These are phyloP conservation scores for Trypanosoma avium DNA, from an alignment of 208 protist species.

Conservation along the genomic window DNA sequence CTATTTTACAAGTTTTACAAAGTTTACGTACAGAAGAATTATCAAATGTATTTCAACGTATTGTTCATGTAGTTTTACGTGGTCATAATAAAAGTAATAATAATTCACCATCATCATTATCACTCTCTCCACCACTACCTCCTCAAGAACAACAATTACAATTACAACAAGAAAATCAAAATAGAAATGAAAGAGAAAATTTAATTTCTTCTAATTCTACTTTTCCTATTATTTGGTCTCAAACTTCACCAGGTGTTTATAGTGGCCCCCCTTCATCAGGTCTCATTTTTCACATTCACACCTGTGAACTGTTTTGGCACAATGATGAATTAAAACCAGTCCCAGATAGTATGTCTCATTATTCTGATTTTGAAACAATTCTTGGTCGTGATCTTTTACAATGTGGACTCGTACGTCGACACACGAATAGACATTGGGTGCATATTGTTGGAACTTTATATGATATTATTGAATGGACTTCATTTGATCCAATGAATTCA, in stretches of 20 bases:
- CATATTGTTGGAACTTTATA: slow-evolving; percentile 81
- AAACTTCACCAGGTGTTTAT: slow-evolving; percentile 49
- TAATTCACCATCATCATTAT: too few species aligned
- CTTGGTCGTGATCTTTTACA: slow-evolving; percentile 66
- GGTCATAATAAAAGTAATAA: too few species aligned
- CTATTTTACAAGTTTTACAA: slow-evolving; percentile 31
- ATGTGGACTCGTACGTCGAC: slow-evolving; percentile 68
- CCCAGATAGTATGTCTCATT: slow-evolving; percentile 86
- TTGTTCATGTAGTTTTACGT: too few species aligned
- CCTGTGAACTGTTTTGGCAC: slow-evolving; percentile 80
- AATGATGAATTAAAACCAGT: slow-evolving; percentile 80
- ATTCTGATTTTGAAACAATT: slow-evolving; percentile 82
- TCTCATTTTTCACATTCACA: slow-evolving; percentile 71
- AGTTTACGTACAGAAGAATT: neutral
- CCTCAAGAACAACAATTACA: too few species aligned
- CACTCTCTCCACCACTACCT: too few species aligned
- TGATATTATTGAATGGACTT: slow-evolving; percentile 77
- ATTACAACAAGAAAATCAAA: too few species aligned
- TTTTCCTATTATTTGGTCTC: too few species aligned
- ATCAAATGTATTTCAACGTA: too few species aligned
- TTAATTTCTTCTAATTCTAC: too few species aligned
- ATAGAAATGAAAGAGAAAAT: too few species aligned
- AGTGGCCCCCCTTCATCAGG: slow-evolving; percentile 36
- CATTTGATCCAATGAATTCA: slow-evolving; percentile 37
- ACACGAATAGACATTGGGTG: slow-evolving; percentile 72